phyloP scores from a whole-genome alignment of 345 rosid species.

The Gossypium sturtianum region DNA sequence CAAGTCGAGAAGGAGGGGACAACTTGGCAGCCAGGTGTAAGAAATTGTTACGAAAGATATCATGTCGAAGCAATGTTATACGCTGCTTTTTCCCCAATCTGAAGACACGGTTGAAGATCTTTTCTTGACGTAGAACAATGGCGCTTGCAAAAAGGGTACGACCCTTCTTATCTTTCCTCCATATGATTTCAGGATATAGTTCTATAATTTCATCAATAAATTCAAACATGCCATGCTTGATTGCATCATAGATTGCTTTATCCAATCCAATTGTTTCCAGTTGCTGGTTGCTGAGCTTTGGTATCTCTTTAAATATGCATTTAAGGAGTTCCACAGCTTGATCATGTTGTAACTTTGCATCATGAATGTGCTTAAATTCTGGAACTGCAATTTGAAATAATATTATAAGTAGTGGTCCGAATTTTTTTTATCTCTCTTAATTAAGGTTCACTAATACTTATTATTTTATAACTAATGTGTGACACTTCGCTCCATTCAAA shows the following conservation, averaged over 20 bases:
- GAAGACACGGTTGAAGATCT: constrained; percentile 14
- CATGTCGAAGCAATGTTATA: neutral
- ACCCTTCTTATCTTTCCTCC: constrained; percentile 15
- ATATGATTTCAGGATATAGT: constrained; percentile 13
- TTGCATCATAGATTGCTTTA: constrained; percentile 15
- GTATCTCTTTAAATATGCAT: constrained; percentile 2
- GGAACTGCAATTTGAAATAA: neutral
- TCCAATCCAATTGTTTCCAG: constrained; percentile 8
- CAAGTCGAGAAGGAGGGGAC: constrained; percentile 17
- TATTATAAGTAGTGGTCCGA: neutral
- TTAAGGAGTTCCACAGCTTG: constrained; percentile 5
- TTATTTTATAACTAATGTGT: no score
- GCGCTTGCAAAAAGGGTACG: constrained; percentile 17
- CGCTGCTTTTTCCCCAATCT: neutral
- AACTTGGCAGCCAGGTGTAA: constrained; percentile 21
- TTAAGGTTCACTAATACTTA: no score
- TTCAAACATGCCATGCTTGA: constrained; percentile 16
- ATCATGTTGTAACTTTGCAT: constrained; percentile 2
- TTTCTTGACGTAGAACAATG: constrained; percentile 16
- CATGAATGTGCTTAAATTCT: neutral
- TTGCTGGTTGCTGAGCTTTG: neutral
- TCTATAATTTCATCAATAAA: constrained; percentile 10
- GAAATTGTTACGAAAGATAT: constrained; percentile 1
- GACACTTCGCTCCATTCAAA: no score
- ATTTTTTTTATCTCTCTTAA: no score